Base-by-base conservation (phyloP, 1,139 yeast species). In the Pichia sp. region DNA sequence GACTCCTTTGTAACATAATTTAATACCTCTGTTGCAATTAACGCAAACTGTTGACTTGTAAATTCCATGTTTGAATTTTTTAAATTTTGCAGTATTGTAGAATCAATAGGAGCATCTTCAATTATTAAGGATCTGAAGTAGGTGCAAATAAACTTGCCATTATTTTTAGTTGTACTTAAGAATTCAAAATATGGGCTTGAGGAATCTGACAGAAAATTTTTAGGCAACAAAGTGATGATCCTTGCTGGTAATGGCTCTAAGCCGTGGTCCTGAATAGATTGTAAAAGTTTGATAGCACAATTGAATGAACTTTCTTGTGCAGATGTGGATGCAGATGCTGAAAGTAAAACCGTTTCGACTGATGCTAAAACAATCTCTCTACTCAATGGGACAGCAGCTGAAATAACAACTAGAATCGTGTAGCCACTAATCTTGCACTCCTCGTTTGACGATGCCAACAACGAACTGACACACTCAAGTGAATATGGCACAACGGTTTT, bases 391-490 rank as follows among this genome's bases (percentile, higher is more conserved):
- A 84, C 76, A 48, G 93, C 83, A 2, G 95, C 77, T 3, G 86
- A 79, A 49, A 91, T 73, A 2, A 93, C 96, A 0, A 95, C 80
- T 36, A 91, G 66, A 13, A 90, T 74, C 51, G 96, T 87, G 66
- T 87, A 93, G 3, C 93, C 89, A 30, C 96, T 85, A 58, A 88
- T 77, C 65, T 85, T 95, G 48, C 85, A 77, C 62, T 89, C 96
- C 39, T 78, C 72, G 31, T 77, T 75, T 46, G 73, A 61, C 2
- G 81, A 70, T 12, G 74, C 72, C 53, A 84, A 68, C 51, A 85
- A 68, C 49, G 74, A 64, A 58, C 91, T 83, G 58, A 81, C 70
- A 45, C 76, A 67, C 69, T 80, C 85, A 55, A 86, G 71, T n/a
- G 82, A 68, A 10, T 75, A 62, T 1, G 90, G 87, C 49, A 82